Evolutionary conservation across 352 stramenopile genomes (phyloP).

Genomic region (Phytophthora kernoviae): DNA sequence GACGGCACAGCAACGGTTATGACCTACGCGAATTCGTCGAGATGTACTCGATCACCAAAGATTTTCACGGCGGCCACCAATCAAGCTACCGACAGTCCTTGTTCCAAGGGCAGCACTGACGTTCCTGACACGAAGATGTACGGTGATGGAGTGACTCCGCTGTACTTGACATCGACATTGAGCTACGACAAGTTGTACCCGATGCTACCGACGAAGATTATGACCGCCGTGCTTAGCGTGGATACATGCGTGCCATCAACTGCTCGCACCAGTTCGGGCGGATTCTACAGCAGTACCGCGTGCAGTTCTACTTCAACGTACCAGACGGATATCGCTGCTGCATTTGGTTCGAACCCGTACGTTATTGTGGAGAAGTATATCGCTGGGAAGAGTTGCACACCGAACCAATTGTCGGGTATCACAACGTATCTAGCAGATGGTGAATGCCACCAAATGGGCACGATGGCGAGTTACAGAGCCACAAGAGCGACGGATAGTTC

Average conservation of each 20-base stretch:
- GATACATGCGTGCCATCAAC: background rate
- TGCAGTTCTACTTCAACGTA: background rate
- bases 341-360: background rate
- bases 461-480: no score
- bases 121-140: background rate
- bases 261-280: background rate
- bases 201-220: background rate
- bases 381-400: background rate
- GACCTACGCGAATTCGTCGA: background rate
- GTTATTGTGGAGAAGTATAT: background rate
- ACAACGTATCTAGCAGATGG: background rate
- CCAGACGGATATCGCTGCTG: background rate
- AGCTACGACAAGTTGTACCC: background rate
- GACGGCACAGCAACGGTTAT: background rate
- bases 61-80: background rate
- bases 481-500: no score
- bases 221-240: background rate
- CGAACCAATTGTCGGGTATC: background rate
- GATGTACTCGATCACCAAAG: background rate
- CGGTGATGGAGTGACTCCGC: background rate
- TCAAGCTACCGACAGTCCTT: background rate
- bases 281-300: background rate
- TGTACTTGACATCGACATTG: background rate
- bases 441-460: background rate
- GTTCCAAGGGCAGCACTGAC: background rate